Evolutionary conservation across 495 filamentous ascomycete genomes (phyloP).

Genomic region (Letharia columbiana): DNA sequence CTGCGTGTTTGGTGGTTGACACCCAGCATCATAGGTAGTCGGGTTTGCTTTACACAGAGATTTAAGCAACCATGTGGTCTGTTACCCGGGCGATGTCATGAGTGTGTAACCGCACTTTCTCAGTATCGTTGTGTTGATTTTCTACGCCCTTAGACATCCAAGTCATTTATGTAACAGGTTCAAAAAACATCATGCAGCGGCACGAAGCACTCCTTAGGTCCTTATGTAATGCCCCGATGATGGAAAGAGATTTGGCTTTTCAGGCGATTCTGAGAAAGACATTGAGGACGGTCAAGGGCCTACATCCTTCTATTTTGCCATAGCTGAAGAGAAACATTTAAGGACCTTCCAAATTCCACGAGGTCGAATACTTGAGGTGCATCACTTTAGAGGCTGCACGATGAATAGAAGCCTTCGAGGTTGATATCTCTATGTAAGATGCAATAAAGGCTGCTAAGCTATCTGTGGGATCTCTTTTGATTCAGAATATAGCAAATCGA

Average conservation of each 20-base stretch:
- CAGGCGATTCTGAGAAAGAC: neutral
- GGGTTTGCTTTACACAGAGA: neutral
- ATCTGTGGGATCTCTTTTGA: neutral
- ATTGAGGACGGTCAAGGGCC: neutral
- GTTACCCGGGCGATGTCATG: too few relatives aligned
- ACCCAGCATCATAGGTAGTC: constrained; percentile 3
- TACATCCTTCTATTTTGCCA: neutral
- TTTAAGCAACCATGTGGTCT: neutral
- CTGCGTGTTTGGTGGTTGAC: neutral
- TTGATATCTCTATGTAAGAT: constrained; percentile 5
- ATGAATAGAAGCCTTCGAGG: neutral
- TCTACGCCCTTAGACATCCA: too few relatives aligned
- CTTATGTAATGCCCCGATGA: neutral
- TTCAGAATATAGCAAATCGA: neutral
- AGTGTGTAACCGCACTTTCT: too few relatives aligned
- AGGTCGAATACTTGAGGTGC: neutral
- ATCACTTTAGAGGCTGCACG: neutral
- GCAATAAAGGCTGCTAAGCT: neutral
- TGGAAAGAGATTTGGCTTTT: neutral
- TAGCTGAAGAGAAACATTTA: neutral
- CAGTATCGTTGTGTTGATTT: too few relatives aligned
- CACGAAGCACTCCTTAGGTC: neutral
- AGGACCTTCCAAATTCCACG: neutral
- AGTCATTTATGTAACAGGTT: too few relatives aligned
- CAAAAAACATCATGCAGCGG: neutral